These are phyloP conservation scores for Truncatella angustata DNA, from an alignment of 2,329 filamentous ascomycete species.

Conservation along the genomic window DNA sequence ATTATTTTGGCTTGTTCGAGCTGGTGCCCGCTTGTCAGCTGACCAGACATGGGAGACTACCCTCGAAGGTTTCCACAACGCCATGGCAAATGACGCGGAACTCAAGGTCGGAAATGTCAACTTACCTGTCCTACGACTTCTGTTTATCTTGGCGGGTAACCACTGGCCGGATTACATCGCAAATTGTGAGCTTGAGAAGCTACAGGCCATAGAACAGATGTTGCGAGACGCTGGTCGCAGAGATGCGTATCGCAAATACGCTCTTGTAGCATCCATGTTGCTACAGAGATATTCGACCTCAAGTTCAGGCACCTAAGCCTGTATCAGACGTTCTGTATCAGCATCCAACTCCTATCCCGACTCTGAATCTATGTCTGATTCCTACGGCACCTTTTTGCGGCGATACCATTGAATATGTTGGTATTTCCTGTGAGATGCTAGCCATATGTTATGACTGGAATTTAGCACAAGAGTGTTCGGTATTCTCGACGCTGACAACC, in stretches of 20 bases:
- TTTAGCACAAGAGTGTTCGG: no score
- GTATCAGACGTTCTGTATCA: no score
- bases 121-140: slow-evolving; percentile 8
- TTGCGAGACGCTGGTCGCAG: background rate
- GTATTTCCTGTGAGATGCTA: no score
- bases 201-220: background rate
- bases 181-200: slow-evolving; percentile 1
- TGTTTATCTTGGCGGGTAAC: slow-evolving; percentile 6
- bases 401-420: no score
- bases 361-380: no score
- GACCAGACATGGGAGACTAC: slow-evolving; percentile 42
- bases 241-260: background rate
- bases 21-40: slow-evolving; percentile 31
- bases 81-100: slow-evolving; percentile 17
- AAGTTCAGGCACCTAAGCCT: background rate
- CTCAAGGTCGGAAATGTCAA: slow-evolving; percentile 1
- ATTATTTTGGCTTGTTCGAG: slow-evolving; percentile 45
- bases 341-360: background rate
- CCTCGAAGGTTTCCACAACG: slow-evolving; percentile 34
- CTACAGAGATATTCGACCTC: background rate
- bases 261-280: background rate
- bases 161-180: slow-evolving; percentile 10
- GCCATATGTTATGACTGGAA: no score
- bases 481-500: no score
- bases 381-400: no score